A percentile compares a stretch with the other conserved stretches of the same genome.
Evolutionary conservation across 805 yeast species (phyloP).

Genomic region (Debaryomyces tyrocola): DNA sequence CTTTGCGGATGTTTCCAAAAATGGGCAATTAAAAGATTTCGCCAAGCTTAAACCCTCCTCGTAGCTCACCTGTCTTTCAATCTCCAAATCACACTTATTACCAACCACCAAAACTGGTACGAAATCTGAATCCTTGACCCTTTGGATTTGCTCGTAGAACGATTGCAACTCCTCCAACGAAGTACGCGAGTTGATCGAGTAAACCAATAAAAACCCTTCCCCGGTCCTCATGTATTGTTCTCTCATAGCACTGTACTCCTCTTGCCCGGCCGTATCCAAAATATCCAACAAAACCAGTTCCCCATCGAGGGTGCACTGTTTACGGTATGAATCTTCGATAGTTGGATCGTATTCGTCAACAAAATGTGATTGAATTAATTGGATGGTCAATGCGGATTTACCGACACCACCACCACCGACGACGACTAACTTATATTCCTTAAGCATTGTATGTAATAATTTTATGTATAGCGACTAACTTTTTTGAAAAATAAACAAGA

Average conservation of each 20-base stretch:
- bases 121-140: conserved; percentile 71
- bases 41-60: conserved; percentile 68
- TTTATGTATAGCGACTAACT: too few species aligned
- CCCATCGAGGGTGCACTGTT: conserved; percentile 80
- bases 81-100: conserved; percentile 73
- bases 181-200: conserved; percentile 80
- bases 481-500: too few species aligned
- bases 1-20: conserved; percentile 92
- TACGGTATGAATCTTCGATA: conserved; percentile 88
- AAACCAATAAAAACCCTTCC: conserved; percentile 88
- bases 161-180: conserved; percentile 83
- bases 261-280: conserved; percentile 98
- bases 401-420: conserved; percentile 99
- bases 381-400: conserved; percentile 93
- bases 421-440: conserved; percentile 90
- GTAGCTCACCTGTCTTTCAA: conserved; percentile 69
- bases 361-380: conserved; percentile 90
- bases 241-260: conserved; percentile 81
- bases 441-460: conserved; percentile 29
- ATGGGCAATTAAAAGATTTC: conserved; percentile 63
- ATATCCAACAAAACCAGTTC: conserved; percentile 79
- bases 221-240: conserved; percentile 97
- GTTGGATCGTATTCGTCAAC: conserved; percentile 99
- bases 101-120: conserved; percentile 84
- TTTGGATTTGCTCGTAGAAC: conserved; percentile 72